Percentiles rank a stretch among this genome's conserved stretches.
These are phyloP conservation scores for Alternaria consortialis DNA, from an alignment of 2,329 filamentous ascomycete genomes.

Conservation along the genomic window DNA sequence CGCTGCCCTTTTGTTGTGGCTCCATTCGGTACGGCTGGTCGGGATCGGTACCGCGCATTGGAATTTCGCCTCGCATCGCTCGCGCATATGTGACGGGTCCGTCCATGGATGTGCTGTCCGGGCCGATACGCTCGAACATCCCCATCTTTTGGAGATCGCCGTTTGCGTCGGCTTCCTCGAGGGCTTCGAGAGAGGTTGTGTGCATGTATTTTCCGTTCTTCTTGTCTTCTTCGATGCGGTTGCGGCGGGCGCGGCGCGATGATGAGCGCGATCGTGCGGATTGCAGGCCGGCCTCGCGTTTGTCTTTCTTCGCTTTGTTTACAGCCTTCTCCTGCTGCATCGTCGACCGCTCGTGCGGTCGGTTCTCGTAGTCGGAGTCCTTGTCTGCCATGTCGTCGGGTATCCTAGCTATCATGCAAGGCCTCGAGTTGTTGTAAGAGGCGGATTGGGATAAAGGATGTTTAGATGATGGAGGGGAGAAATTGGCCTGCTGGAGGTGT, in stretches of 20 bases:
- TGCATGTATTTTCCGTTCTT: conserved; percentile 62
- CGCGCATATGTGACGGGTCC: conserved; percentile 64
- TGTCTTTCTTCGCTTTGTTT: conserved; percentile 52
- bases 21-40: conserved; percentile 57
- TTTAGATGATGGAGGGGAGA: conserved; percentile 6
- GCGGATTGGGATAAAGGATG: background rate
- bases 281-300: conserved; percentile 50
- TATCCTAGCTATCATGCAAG: conserved; percentile 30
- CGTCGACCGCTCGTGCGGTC: conserved; percentile 52
- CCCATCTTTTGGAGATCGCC: conserved; percentile 58
- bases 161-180: conserved; percentile 63
- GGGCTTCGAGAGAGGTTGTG: conserved; percentile 58
- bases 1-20: conserved; percentile 53
- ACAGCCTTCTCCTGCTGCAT: conserved; percentile 58
- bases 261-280: conserved; percentile 57
- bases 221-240: conserved; percentile 56
- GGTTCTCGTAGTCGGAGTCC: conserved; percentile 40
- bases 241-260: conserved; percentile 58
- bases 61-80: conserved; percentile 64
- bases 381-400: conserved; percentile 44
- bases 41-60: conserved; percentile 61
- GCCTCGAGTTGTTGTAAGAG: background rate
- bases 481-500: background rate
- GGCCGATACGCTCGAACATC: conserved; percentile 65
- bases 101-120: conserved; percentile 65